A percentile compares a stretch with the other conserved stretches of the same genome.
Evolutionary conservation across 176 grass and related monocot species (phyloP).

Genomic region (Elaeis guineensis): DNA sequence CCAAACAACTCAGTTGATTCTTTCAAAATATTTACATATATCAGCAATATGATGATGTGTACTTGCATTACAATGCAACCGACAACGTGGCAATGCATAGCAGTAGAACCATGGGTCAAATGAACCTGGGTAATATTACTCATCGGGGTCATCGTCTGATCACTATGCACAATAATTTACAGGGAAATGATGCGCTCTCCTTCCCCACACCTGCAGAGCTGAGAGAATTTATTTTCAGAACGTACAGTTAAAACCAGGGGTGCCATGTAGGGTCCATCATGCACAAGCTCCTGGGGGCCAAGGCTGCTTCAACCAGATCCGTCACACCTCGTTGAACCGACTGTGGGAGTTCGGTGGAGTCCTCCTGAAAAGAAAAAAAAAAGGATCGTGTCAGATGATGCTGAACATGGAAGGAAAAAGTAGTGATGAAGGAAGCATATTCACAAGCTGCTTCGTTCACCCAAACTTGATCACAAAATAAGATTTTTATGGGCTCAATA

Average conservation of each 20-base stretch:
- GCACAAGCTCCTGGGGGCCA: constrained; percentile 80
- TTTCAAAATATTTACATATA: too few relatives aligned
- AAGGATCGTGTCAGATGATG: not conserved
- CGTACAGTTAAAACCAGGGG: constrained; percentile 62
- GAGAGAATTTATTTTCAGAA: not conserved
- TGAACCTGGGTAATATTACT: too few relatives aligned
- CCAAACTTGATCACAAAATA: not conserved
- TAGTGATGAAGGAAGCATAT: not conserved
- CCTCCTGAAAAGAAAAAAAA: constrained; percentile 45
- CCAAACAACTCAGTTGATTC: too few relatives aligned
- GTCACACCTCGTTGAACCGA: constrained; percentile 92
- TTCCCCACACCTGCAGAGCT: too few relatives aligned
- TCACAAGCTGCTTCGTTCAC: not conserved
- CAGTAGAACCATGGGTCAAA: too few relatives aligned
- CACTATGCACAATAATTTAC: too few relatives aligned
- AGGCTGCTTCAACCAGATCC: constrained; percentile 67
- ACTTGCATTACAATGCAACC: too few relatives aligned
- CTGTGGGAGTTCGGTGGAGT: constrained; percentile 59
- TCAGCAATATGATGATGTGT: too few relatives aligned
- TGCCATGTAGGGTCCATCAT: constrained; percentile 99
- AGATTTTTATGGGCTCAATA: too few relatives aligned
- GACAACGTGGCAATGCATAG: too few relatives aligned
- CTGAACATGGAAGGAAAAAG: not conserved
- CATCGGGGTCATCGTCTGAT: too few relatives aligned
- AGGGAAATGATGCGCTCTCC: too few relatives aligned